Conservation (phyloP, 225 moss, liverwort and hornwort species). For the Straminergon stramineum region DNA sequence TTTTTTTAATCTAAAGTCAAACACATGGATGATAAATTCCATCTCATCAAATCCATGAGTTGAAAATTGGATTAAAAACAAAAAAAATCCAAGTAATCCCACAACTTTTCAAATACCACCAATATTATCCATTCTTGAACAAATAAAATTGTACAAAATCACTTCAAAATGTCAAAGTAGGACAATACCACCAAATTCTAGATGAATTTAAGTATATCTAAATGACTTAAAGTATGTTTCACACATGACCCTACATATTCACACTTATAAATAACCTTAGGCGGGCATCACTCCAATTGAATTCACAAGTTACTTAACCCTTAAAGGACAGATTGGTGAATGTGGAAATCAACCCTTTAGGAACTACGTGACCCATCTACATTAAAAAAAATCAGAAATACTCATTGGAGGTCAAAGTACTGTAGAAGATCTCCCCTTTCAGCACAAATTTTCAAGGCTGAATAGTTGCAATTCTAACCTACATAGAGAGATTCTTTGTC, state of each 20-base stretch:
- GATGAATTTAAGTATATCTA: not conserved
- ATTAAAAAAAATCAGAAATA: too few species aligned
- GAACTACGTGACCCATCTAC: too few species aligned
- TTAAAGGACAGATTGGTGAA: too few species aligned
- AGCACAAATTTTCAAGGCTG: too few species aligned
- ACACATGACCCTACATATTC: not conserved
- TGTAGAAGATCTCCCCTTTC: too few species aligned
- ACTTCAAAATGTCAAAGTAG: not conserved
- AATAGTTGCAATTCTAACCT: too few species aligned
- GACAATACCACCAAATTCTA: not conserved
- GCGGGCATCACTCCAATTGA: not conserved
- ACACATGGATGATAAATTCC: accelerated
- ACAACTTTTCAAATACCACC: not conserved
- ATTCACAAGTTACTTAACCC: too few species aligned
- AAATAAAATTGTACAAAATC: not conserved
- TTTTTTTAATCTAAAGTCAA: not conserved
- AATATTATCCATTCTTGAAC: not conserved
- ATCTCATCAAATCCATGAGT: too few species aligned
- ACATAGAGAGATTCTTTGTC: too few species aligned
- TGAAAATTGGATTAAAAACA: accelerated
- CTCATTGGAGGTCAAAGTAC: too few species aligned
- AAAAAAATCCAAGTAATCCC: accelerated
- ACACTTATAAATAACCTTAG: not conserved
- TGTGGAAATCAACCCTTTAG: too few species aligned
- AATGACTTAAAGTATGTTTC: not conserved